phyloP scores from a whole-genome alignment of 176 grass and related monocot genomes.

The Oryza glumipatula region DNA sequence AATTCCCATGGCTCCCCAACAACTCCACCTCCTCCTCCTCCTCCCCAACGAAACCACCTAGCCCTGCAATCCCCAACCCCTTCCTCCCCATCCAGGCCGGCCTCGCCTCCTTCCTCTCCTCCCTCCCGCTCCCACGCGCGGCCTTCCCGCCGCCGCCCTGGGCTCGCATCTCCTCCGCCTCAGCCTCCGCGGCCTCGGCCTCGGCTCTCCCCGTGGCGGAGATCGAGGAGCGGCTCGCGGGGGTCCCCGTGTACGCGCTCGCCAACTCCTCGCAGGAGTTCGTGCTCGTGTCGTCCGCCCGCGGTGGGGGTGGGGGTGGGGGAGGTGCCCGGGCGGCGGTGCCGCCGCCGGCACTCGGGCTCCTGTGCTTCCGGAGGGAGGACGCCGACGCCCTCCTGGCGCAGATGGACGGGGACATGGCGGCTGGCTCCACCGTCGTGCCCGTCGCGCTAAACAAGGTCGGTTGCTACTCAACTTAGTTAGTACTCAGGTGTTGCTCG shows the following conservation, averaged over 20 bases:
- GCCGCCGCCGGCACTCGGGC: conserved; percentile 45
- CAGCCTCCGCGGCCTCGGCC: background rate
- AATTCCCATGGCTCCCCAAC: conserved; percentile 53
- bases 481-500: background rate
- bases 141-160: conserved; percentile 1
- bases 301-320: background rate
- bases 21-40: background rate
- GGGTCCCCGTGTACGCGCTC: conserved; percentile 78
- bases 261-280: conserved; percentile 71
- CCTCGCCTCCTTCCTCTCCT: conserved; percentile 53
- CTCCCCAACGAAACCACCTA: background rate
- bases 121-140: conserved; percentile 2
- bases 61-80: conserved; percentile 33
- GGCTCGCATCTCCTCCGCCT: conserved; percentile 7
- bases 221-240: conserved; percentile 73
- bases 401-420: conserved; percentile 65
- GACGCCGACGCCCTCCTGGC: conserved; percentile 63
- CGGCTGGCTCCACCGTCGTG: conserved; percentile 62
- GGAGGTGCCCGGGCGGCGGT: background rate
- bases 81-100: conserved; percentile 53
- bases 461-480: background rate
- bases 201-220: conserved; percentile 17
- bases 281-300: conserved; percentile 58
- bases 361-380: conserved; percentile 70
- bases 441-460: conserved; percentile 77